Conservation (phyloP, 2,329 filamentous ascomycete genomes). For the Emergomyces orientalis region DNA sequence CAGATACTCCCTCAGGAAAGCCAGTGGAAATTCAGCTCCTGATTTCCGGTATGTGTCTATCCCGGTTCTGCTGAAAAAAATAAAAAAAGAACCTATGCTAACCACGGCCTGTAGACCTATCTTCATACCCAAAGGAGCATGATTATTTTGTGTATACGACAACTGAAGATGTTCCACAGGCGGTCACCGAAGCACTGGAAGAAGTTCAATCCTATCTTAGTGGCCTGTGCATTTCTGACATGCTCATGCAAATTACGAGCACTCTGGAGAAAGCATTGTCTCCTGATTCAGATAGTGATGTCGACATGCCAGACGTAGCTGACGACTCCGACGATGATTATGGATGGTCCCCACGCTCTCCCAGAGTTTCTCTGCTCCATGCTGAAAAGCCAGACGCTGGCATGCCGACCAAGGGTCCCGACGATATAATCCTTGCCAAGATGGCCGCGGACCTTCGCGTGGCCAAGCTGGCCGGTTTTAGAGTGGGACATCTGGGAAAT, state of each 20-base stretch:
- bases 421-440: constrained; percentile 16
- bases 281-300: constrained; percentile 18
- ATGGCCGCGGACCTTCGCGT: constrained; percentile 52
- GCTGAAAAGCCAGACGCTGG: not conserved
- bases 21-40: constrained; percentile 31
- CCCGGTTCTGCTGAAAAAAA: not conserved
- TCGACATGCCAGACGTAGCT: constrained; percentile 21
- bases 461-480: constrained; percentile 59
- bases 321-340: constrained; percentile 30
- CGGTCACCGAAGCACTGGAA: constrained; percentile 33
- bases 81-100: not conserved
- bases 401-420: not conserved
- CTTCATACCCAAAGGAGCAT: constrained; percentile 51
- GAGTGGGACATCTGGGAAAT: constrained; percentile 53
- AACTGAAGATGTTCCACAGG: constrained; percentile 30
- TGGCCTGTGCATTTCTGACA: constrained; percentile 38
- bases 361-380: constrained; percentile 5
- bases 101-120: constrained; percentile 40
- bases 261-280: constrained; percentile 25
- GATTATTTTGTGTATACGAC: constrained; percentile 49
- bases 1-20: constrained; percentile 21
- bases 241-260: constrained; percentile 40
- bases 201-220: constrained; percentile 37
- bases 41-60: constrained; percentile 29
- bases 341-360: constrained; percentile 22